These are phyloP conservation scores for Aeschynomene evenia DNA, from an alignment of 306 rosid genomes.

Conservation along the genomic window DNA sequence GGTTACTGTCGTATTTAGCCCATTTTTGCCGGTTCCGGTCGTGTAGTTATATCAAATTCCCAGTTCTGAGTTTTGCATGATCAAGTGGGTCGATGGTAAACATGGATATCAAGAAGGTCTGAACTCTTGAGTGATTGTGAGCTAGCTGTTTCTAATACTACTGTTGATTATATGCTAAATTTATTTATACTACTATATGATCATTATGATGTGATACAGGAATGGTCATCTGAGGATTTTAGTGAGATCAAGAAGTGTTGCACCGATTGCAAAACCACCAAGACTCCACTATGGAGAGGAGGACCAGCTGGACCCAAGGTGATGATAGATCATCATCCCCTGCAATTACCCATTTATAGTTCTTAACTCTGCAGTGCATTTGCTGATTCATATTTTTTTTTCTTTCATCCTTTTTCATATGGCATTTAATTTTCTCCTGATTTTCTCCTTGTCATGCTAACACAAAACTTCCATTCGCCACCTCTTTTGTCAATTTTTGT, in stretches of 20 bases:
- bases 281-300: conserved; percentile 82
- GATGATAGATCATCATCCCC: too few relatives aligned
- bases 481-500: too few relatives aligned
- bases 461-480: too few relatives aligned
- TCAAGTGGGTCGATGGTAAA: conserved; percentile 30
- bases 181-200: too few relatives aligned
- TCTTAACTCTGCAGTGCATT: background rate
- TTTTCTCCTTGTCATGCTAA: background rate
- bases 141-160: background rate
- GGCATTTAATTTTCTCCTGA: background rate
- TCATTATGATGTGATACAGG: conserved; percentile 33
- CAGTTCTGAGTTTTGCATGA: background rate
- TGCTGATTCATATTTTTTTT: background rate
- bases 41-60: background rate
- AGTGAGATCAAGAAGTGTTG: conserved; percentile 49
- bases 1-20: conserved; percentile 7
- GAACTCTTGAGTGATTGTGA: background rate
- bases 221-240: conserved; percentile 27
- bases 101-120: conserved; percentile 56
- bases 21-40: background rate
- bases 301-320: conserved; percentile 92
- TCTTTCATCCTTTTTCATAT: too few relatives aligned
- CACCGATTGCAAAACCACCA: conserved; percentile 61
- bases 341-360: too few relatives aligned
- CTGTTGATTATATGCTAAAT: background rate